Evolutionary conservation across 78 protist genomes (phyloP), one percentile per base, ranked within the genome.

Genomic region (Andalucia godoyi): DNA sequence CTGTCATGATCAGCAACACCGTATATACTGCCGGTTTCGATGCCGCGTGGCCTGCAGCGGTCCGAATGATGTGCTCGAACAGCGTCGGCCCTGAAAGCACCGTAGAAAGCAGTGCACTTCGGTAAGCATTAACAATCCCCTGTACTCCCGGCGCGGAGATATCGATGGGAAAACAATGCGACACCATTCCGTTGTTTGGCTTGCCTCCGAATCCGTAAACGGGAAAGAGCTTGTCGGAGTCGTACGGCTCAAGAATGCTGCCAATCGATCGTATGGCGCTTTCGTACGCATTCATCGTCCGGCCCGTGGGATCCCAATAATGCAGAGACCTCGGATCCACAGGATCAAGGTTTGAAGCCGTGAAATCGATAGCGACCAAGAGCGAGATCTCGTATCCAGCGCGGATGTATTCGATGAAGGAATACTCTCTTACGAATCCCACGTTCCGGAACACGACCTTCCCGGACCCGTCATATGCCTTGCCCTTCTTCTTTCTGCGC

Each of bases 281-380:
- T 21, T 63, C 80, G 72, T 88, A 83, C 6, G 38, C 74, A 34
- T 74, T 80, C 59, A 72, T 55, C 23, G 27, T 1, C 17, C 57
- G 32, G 45, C 27, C 37, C n/a, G 60, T 55, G 27, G 60, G 25
- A 21, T 29, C 25, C 29, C 51, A 9, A 70, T 81, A 79, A 50
- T 89, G 95, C 12, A 89, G 87, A 7, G 80, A 61, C 21, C 2
- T 13, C 15, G 79, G 34, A 4, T 32, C 0, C 2, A 50, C 18
- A 32, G 81, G 83, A 32, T 41, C 18, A 38, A 79, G 83, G 60
- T 90, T 90, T 40, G 76, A 53, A 18, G 60, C 87, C 7, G 96
- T 90, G 67, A 84, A 90, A 72, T 90, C 96, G 63, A 90, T 74
- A 52, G 84, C 92, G 17, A 79, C 70, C 25, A 64, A 25, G 43